A percentile compares a stretch with the other conserved stretches of the same genome.
These are phyloP conservation scores for Shiraia sp. DNA, from an alignment of 2,329 filamentous ascomycete genomes.

Conservation along the genomic window DNA sequence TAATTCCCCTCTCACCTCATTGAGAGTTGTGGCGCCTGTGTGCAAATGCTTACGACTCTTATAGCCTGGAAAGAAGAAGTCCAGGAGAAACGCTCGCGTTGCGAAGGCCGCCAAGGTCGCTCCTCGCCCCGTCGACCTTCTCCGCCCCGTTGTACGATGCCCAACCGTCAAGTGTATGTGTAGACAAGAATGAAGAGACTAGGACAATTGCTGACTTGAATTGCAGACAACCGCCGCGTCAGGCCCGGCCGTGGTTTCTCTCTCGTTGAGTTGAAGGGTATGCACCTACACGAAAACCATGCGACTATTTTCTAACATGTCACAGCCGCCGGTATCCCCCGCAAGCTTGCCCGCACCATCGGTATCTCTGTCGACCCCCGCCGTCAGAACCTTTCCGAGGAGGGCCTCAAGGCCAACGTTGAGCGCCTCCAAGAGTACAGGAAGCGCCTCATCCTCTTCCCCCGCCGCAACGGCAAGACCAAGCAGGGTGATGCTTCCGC, in stretches of 20 bases:
- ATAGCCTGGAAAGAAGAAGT: conserved; percentile 93
- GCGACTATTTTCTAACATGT: conserved; percentile 17
- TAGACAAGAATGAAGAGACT: background rate
- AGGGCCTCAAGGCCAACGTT: conserved; percentile 92
- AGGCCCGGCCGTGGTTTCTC: conserved; percentile 97
- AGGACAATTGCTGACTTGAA: conserved; percentile 14
- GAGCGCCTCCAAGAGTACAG: conserved; percentile 98
- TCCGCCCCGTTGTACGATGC: conserved; percentile 96
- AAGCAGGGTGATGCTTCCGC: conserved; percentile 90
- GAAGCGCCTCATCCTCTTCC: conserved; percentile 95
- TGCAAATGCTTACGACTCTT: conserved; percentile 39
- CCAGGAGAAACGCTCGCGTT: conserved; percentile 86
- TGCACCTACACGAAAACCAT: conserved; percentile 18
- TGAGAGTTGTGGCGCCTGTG: conserved; percentile 59
- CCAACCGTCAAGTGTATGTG: conserved; percentile 80
- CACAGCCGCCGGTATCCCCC: conserved; percentile 92
- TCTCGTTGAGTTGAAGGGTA: conserved; percentile 96
- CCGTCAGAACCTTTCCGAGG: conserved; percentile 95
- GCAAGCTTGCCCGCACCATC: conserved; percentile 91
- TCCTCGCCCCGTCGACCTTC: conserved; percentile 94
- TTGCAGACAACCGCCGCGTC: conserved; percentile 87
- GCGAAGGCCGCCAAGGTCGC: conserved; percentile 94
- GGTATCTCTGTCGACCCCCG: conserved; percentile 95
- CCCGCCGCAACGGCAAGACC: conserved; percentile 86
- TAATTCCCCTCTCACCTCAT: conserved; percentile 62